These are phyloP conservation scores for Rosa hybrid DNA, from an alignment of 331 rosid species.

Conservation along the genomic window DNA sequence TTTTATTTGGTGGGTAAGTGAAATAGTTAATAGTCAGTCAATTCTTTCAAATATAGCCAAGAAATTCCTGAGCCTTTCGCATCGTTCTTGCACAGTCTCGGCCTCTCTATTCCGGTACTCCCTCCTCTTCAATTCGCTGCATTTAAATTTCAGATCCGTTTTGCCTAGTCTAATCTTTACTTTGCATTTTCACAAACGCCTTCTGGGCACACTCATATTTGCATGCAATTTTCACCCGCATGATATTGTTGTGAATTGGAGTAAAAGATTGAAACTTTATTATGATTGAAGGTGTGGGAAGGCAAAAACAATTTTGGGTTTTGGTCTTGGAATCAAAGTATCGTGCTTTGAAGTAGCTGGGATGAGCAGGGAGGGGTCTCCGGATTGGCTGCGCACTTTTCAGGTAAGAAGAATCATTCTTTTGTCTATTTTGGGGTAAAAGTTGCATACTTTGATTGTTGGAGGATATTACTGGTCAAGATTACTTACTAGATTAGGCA, in stretches of 20 bases:
- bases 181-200: not conserved
- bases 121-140: not conserved
- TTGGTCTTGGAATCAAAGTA: not conserved
- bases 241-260: not conserved
- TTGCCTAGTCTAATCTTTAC: not conserved
- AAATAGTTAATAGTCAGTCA: not conserved
- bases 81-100: no score
- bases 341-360: not conserved
- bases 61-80: not conserved
- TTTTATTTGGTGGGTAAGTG: not conserved
- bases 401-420: slow-evolving; percentile 38
- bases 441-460: not conserved
- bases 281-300: not conserved
- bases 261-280: not conserved
- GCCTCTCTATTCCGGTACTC: not conserved
- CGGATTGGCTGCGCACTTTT: slow-evolving; percentile 79
- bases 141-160: slow-evolving; percentile 6
- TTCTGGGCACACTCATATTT: not conserved
- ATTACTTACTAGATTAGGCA: not conserved
- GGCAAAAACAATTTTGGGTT: not conserved
- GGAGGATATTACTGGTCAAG: not conserved
- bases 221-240: not conserved
- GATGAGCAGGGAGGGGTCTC: slow-evolving; percentile 79
- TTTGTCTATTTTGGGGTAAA: not conserved
- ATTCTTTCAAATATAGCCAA: not conserved